Conservation (phyloP, 148 eudicot species). For the Rheum nobile region DNA sequence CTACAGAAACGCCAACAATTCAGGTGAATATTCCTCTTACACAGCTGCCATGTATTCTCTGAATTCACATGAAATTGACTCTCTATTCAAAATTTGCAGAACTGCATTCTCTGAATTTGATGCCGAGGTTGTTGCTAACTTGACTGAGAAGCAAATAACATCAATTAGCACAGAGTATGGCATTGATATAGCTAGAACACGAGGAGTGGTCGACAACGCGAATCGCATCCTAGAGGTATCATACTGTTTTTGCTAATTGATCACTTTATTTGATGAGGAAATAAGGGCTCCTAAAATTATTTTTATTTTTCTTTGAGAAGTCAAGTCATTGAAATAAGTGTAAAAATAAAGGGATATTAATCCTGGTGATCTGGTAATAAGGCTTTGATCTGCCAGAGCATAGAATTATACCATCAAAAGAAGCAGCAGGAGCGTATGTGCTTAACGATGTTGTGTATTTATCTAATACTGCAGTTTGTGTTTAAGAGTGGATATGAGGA, state of each 20-base stretch:
- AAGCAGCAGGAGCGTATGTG: no score
- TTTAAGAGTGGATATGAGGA: not conserved
- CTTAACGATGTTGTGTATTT: no score
- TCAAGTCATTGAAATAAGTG: not conserved
- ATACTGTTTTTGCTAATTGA: not conserved
- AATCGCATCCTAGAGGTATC: conserved; percentile 39
- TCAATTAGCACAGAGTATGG: conserved; percentile 27
- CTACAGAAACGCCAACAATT: no score
- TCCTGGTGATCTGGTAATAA: no score
- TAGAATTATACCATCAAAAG: no score
- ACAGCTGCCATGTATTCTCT: no score
- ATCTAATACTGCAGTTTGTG: not conserved
- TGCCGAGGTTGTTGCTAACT: conserved; percentile 42
- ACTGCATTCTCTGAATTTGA: no score
- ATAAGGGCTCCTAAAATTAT: not conserved
- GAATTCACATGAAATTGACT: not conserved
- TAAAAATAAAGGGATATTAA: not conserved
- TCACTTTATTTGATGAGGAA: not conserved
- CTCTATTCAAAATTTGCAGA: conserved; percentile 15
- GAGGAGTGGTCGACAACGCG: conserved; percentile 56
- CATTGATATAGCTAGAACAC: conserved; percentile 31
- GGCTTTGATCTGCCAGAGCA: no score
- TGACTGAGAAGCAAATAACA: conserved; percentile 36
- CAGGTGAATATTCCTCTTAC: no score
- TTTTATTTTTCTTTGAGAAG: not conserved